phyloP scores from a whole-genome alignment of 345 rosid species.

The Adansonia digitata region DNA sequence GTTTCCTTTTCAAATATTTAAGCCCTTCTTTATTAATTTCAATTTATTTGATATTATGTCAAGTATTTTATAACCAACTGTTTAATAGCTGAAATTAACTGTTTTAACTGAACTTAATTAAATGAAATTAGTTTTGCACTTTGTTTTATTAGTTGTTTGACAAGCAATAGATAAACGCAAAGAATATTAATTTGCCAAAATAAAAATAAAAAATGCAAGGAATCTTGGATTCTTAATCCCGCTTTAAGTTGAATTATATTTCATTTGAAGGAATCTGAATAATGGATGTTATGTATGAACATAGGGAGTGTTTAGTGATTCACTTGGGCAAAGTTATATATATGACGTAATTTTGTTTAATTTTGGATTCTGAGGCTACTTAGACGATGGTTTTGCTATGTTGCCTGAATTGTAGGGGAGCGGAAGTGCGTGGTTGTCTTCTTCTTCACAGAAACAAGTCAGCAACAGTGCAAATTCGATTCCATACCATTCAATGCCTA shows the following conservation, averaged over 20 bases:
- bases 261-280: neutral
- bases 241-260: neutral
- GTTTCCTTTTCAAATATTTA: slow-evolving; percentile 18
- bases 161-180: neutral
- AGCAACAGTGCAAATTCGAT: slow-evolving; percentile 30
- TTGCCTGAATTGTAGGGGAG: slow-evolving; percentile 30
- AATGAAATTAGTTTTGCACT: neutral
- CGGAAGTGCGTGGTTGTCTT: slow-evolving; percentile 13
- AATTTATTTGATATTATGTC: neutral
- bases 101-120: neutral
- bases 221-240: neutral
- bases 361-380: neutral
- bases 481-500: slow-evolving; percentile 28
- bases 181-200: neutral
- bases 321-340: neutral
- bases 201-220: neutral
- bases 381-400: neutral
- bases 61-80: neutral
- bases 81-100: neutral
- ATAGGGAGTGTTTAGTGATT: neutral
- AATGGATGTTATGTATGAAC: neutral
- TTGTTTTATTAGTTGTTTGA: neutral
- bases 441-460: slow-evolving; percentile 35
- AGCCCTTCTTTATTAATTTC: neutral
- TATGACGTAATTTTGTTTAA: neutral